phyloP scores from a whole-genome alignment of 140 eudicot genomes.

The Oenanthe javanica region DNA sequence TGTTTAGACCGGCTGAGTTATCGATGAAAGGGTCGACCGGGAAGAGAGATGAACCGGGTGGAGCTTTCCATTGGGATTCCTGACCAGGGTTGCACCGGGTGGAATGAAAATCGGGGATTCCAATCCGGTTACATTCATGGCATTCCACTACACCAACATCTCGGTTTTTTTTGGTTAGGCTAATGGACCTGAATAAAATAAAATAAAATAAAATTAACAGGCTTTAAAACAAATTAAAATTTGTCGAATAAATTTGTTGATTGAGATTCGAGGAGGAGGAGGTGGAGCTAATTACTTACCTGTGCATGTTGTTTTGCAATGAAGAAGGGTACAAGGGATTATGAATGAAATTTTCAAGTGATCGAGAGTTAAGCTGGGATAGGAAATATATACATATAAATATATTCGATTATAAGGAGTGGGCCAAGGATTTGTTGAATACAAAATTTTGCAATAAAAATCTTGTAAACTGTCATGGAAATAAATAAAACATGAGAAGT shows the following conservation, averaged over 20 bases:
- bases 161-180: background rate
- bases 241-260: background rate
- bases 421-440: no score
- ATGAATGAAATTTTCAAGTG: background rate
- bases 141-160: constrained; percentile 18
- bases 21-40: constrained; percentile 32
- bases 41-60: constrained; percentile 56
- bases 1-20: background rate
- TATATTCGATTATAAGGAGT: no score
- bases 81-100: constrained; percentile 29
- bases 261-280: background rate
- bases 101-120: constrained; percentile 50
- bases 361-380: background rate
- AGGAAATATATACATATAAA: background rate
- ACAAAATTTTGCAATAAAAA: no score
- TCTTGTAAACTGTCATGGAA: no score
- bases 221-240: background rate
- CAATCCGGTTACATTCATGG: constrained; percentile 41
- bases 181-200: no score
- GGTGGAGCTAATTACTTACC: background rate
- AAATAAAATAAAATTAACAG: no score
- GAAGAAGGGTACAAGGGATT: background rate
- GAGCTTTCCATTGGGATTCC: constrained; percentile 46
- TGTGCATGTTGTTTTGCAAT: background rate
- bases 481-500: no score